These are phyloP conservation scores for Botrytis sinoallii DNA, from an alignment of 2,329 filamentous ascomycete genomes.

Conservation along the genomic window DNA sequence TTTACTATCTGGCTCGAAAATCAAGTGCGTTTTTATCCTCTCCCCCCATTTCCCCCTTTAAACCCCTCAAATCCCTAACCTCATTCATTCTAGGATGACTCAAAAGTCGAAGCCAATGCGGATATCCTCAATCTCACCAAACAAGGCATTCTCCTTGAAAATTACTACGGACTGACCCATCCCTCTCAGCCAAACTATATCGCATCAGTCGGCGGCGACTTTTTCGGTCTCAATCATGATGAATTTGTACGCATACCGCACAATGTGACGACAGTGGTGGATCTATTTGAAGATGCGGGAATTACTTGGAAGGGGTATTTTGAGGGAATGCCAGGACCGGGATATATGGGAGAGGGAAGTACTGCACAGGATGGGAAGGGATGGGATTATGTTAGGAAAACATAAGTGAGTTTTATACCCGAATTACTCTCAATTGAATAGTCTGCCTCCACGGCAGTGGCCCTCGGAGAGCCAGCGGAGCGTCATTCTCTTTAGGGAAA, in stretches of 20 bases:
- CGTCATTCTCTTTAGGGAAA: neutral
- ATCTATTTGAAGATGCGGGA: constrained; percentile 43
- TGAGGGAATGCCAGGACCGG: constrained; percentile 46
- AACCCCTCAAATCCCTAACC: neutral
- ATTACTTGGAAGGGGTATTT: constrained; percentile 48
- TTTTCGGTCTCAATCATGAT: constrained; percentile 49
- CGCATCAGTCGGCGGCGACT: constrained; percentile 46
- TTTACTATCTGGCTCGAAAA: constrained; percentile 64
- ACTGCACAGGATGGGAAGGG: constrained; percentile 36
- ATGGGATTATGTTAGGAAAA: constrained; percentile 40
- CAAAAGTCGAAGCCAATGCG: constrained; percentile 41
- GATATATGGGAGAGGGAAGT: constrained; percentile 46
- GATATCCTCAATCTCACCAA: constrained; percentile 43
- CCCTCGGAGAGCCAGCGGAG: constrained; percentile 9
- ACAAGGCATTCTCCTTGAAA: constrained; percentile 45
- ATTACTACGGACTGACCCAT: constrained; percentile 48
- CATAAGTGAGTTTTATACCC: constrained; percentile 32
- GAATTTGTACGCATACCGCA: constrained; percentile 43
- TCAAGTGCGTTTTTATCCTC: constrained; percentile 37
- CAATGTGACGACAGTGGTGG: constrained; percentile 47
- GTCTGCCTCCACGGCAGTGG: constrained; percentile 16
- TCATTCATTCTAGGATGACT: constrained; percentile 41
- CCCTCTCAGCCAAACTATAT: constrained; percentile 49
- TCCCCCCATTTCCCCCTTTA: neutral
- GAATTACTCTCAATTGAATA: neutral